Conservation (phyloP, 1,139 yeast species). For the Sugiyamaella japonica region DNA sequence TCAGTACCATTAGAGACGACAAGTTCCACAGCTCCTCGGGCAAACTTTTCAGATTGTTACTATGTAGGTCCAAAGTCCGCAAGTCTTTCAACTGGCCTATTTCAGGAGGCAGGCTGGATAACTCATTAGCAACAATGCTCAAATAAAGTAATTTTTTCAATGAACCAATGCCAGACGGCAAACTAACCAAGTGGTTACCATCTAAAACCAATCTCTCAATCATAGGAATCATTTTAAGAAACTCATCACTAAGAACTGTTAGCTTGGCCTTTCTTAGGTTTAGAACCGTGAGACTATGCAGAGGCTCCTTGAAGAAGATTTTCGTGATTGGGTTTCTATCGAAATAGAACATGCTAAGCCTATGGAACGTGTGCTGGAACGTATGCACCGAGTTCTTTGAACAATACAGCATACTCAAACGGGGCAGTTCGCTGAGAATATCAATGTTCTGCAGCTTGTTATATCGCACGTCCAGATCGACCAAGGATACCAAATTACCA, state of each 20-base stretch:
- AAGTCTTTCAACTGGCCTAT: slow-evolving; percentile 63
- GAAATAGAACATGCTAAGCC: slow-evolving; percentile 45
- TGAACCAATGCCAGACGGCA: slow-evolving; percentile 69
- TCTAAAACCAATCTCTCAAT: slow-evolving; percentile 76
- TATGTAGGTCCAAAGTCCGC: slow-evolving; percentile 75
- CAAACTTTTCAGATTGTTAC: slow-evolving; percentile 73
- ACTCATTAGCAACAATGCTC: slow-evolving; percentile 72
- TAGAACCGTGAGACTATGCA: slow-evolving; percentile 65
- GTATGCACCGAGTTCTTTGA: slow-evolving; percentile 77
- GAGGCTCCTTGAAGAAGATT: slow-evolving; percentile 59
- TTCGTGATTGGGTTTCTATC: slow-evolving; percentile 83
- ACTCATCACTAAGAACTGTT: slow-evolving; percentile 66
- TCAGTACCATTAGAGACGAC: slow-evolving; percentile 57
- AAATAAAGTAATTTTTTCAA: slow-evolving; percentile 62
- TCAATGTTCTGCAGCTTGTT: slow-evolving; percentile 68
- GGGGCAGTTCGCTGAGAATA: slow-evolving; percentile 61
- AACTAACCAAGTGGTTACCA: slow-evolving; percentile 74
- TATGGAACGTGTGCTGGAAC: slow-evolving; percentile 49
- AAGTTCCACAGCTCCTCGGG: slow-evolving; percentile 71
- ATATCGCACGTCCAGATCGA: slow-evolving; percentile 75
- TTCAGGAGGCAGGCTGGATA: slow-evolving; percentile 69
- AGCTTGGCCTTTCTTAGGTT: slow-evolving; percentile 82
- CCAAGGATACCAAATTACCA: slow-evolving; percentile 54
- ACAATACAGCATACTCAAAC: slow-evolving; percentile 69
- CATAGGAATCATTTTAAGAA: slow-evolving; percentile 61